These are phyloP conservation scores for Hypsizygus marmoreus DNA, from an alignment of 768 basidiomycete genomes.

Conservation along the genomic window DNA sequence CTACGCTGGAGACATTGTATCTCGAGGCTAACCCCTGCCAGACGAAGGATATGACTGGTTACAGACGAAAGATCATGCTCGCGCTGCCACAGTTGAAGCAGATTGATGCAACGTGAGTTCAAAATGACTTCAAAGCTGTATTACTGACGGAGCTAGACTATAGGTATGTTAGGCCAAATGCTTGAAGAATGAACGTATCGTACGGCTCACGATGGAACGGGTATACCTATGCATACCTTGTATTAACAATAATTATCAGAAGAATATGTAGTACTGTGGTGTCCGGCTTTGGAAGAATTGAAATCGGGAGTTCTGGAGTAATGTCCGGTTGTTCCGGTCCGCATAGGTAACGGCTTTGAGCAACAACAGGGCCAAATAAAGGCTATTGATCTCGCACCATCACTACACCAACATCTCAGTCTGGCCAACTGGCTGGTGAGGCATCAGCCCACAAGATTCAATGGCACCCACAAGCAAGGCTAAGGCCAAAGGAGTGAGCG, in stretches of 20 bases:
- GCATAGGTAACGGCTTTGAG: no score
- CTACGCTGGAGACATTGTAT: conserved; percentile 83
- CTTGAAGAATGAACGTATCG: not conserved
- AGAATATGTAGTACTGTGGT: no score
- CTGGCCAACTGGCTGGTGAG: no score
- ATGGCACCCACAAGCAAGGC: conserved; percentile 48
- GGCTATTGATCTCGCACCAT: no score
- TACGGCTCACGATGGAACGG: not conserved
- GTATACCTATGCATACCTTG: not conserved
- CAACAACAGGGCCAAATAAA: no score
- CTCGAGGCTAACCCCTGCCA: conserved; percentile 96
- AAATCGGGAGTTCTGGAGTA: no score
- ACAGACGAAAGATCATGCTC: conserved; percentile 88
- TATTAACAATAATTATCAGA: no score
- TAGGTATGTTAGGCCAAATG: conserved; percentile 15
- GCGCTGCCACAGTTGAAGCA: conserved; percentile 88
- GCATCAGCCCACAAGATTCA: no score
- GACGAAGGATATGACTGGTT: conserved; percentile 68
- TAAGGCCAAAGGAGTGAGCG: conserved; percentile 69
- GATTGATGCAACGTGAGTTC: conserved; percentile 89
- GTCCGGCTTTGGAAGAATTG: no score
- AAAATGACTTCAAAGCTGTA: not conserved
- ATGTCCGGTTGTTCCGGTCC: no score
- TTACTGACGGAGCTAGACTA: not conserved
- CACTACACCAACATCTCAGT: no score